Evolutionary conservation across 768 basidiomycete species (phyloP).

Genomic region (Dioszegia crocea): DNA sequence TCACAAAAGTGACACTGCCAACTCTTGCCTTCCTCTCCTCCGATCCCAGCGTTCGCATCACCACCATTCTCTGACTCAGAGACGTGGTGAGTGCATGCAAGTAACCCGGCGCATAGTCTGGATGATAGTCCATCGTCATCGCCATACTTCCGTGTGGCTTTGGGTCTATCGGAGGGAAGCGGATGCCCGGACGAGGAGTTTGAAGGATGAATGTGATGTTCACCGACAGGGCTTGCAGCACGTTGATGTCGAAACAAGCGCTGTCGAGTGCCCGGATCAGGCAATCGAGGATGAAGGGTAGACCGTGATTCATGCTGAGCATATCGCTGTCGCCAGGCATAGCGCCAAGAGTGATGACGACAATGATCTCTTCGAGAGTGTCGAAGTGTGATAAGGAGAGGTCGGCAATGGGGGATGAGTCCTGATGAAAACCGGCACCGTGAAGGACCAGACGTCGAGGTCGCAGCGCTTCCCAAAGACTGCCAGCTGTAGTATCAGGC

Average conservation of each 20-base stretch:
- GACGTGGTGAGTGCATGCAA: not conserved
- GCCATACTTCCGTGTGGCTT: not conserved
- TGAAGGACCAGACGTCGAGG: not conserved
- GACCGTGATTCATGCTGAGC: slow-evolving; percentile 1
- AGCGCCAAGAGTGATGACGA: slow-evolving; percentile 1
- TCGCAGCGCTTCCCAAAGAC: not conserved
- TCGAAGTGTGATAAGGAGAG: not conserved
- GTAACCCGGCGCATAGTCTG: slow-evolving; percentile 7
- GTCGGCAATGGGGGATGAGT: not conserved
- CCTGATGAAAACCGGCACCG: not conserved
- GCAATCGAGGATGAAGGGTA: not conserved
- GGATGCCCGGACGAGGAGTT: not conserved
- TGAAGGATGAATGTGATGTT: slow-evolving; percentile 2
- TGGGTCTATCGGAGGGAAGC: not conserved
- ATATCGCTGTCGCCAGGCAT: not conserved
- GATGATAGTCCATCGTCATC: slow-evolving; percentile 9
- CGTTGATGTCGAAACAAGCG: not conserved
- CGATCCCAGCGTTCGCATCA: not conserved
- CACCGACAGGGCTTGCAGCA: no score
- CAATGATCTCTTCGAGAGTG: not conserved
- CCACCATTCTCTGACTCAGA: not conserved
- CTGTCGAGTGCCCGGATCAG: not conserved
- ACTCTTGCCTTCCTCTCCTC: not conserved
- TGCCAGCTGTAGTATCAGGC: not conserved
- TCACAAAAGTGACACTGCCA: not conserved